Evolutionary conservation across 371 early-diverging fungal genomes (phyloP).

Genomic region (Funneliformis caledonium): DNA sequence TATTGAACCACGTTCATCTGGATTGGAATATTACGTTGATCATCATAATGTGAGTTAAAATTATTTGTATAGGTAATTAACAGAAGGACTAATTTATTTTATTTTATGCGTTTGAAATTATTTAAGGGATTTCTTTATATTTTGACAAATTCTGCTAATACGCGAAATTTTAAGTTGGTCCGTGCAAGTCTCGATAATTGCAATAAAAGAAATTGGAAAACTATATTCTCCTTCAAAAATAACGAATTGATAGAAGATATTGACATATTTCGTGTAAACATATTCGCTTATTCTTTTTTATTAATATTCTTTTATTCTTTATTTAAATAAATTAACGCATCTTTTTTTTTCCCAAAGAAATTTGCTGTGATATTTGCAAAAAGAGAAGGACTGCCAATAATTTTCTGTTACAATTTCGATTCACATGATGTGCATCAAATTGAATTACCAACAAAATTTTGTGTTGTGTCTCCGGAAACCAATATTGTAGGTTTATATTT

Average conservation of each 20-base stretch:
- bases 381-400: constrained; percentile 62
- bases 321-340: neutral
- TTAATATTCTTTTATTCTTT: neutral
- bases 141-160: constrained; percentile 70
- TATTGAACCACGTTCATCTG: constrained; percentile 62
- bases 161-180: constrained; percentile 68
- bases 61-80: neutral
- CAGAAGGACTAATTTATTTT: neutral
- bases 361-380: constrained; percentile 66
- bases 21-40: constrained; percentile 81
- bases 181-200: constrained; percentile 52
- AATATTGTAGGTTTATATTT: constrained; percentile 57
- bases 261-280: constrained; percentile 71
- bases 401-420: constrained; percentile 59
- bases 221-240: constrained; percentile 61
- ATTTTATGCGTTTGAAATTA: neutral
- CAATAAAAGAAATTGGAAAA: constrained; percentile 59
- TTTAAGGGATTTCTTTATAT: constrained; percentile 68
- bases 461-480: constrained; percentile 66
- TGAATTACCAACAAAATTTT: constrained; percentile 62
- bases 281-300: too few relatives aligned
- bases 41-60: constrained; percentile 68
- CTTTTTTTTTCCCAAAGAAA: constrained; percentile 47
- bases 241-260: constrained; percentile 83
- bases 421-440: constrained; percentile 55